phyloP scores from a whole-genome alignment of 768 basidiomycete species.

The Crepidotus variabilis region DNA sequence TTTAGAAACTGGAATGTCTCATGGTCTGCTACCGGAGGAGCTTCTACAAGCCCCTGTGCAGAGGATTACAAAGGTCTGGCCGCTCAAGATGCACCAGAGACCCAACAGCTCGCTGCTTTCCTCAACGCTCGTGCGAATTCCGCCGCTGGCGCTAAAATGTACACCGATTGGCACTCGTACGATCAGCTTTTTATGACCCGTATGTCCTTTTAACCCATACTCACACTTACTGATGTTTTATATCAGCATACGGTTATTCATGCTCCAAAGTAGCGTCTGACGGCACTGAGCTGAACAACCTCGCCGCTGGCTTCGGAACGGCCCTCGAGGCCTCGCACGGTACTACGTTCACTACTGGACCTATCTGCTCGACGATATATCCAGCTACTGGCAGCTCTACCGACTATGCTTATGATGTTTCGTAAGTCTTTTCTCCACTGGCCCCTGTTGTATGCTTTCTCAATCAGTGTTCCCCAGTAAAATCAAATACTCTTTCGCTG shows the following conservation, averaged over 20 bases:
- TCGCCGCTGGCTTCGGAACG: not conserved
- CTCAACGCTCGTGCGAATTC: not conserved
- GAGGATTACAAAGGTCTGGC: slow-evolving; percentile 3
- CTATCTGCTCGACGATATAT: slow-evolving; percentile 5
- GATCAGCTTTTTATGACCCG: slow-evolving; percentile 5
- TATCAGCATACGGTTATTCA: slow-evolving; percentile 2
- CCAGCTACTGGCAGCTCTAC: not conserved
- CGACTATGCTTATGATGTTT: slow-evolving; percentile 4
- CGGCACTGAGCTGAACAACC: not conserved
- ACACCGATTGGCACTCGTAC: slow-evolving; percentile 4
- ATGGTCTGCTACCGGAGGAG: not conserved
- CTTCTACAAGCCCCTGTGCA: slow-evolving; percentile 3
- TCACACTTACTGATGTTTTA: no score
- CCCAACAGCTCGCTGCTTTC: not conserved
- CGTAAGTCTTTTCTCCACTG: not conserved
- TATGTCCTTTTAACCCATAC: not conserved
- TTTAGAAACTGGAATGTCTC: slow-evolving; percentile 1
- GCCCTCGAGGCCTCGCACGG: not conserved
- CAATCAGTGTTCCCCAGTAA: not conserved
- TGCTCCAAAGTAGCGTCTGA: not conserved
- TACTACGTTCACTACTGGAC: slow-evolving; percentile 2
- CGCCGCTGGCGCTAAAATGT: slow-evolving; percentile 5
- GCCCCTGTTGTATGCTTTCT: not conserved
- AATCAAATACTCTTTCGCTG: slow-evolving; percentile 6
- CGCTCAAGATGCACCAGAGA: slow-evolving; percentile 1